Evolutionary conservation across 2,329 filamentous ascomycete genomes (phyloP).

Genomic region (Neonectria punicea): DNA sequence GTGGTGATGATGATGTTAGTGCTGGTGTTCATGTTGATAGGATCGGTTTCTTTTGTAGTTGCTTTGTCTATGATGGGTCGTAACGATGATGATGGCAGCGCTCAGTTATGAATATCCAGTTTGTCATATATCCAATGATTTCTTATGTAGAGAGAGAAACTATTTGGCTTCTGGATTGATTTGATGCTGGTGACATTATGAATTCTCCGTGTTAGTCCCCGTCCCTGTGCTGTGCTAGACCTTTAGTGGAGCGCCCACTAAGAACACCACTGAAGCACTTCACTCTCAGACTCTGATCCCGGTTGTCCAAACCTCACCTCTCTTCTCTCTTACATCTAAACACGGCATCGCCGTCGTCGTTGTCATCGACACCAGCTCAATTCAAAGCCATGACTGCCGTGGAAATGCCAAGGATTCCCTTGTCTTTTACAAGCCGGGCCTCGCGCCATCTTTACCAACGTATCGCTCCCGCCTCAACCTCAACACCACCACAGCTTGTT

Average conservation of each 20-base stretch:
- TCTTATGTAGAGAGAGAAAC: not conserved
- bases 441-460: slow-evolving; percentile 14
- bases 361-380: not conserved
- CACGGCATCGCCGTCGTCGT: not conserved
- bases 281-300: not conserved
- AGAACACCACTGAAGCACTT: not conserved
- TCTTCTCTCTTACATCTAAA: not conserved
- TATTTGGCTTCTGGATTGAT: not conserved
- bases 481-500: not conserved
- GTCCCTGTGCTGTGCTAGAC: not conserved
- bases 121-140: not conserved
- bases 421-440: not conserved
- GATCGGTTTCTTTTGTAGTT: not conserved
- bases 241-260: not conserved
- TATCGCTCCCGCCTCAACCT: not conserved
- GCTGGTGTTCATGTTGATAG: not conserved
- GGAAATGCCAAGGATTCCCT: not conserved
- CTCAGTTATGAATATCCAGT: not conserved
- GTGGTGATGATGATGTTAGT: not conserved
- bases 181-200: not conserved
- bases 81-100: not conserved
- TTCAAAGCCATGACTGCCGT: not conserved
- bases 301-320: not conserved
- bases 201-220: not conserved
- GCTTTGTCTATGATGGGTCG: not conserved